phyloP scores from a whole-genome alignment of 1,284 basidiomycete species.

The Tilletia caries region DNA sequence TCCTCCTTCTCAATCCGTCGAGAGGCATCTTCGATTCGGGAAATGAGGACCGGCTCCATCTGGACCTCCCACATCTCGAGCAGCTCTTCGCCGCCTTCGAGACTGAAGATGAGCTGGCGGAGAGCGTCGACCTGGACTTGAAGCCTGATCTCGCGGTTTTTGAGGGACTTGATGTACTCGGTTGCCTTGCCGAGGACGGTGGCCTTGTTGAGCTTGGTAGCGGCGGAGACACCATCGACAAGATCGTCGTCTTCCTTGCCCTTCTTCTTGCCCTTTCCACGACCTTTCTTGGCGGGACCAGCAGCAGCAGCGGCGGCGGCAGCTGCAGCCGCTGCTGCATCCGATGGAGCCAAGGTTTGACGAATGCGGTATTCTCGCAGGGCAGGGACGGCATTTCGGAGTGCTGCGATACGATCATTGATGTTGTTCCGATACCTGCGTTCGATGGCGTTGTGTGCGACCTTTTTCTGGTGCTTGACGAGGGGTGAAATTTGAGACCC shows the following conservation, averaged over 20 bases:
- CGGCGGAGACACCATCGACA: conserved; percentile 51
- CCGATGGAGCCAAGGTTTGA: background rate
- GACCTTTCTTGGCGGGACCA: conserved; percentile 27
- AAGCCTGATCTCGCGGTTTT: conserved; percentile 43
- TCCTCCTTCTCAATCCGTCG: conserved; percentile 30
- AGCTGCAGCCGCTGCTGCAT: background rate
- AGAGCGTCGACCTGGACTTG: conserved; percentile 42
- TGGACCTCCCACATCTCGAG: conserved; percentile 45
- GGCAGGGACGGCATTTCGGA: conserved; percentile 73
- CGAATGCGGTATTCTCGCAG: conserved; percentile 57
- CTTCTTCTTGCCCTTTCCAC: conserved; percentile 37
- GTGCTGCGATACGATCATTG: conserved; percentile 50
- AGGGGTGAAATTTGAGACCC: background rate
- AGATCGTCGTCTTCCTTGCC: conserved; percentile 40
- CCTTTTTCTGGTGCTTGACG: conserved; percentile 32
- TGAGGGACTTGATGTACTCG: conserved; percentile 51
- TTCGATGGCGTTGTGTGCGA: conserved; percentile 51
- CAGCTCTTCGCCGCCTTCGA: conserved; percentile 50
- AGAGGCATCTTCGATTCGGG: conserved; percentile 26
- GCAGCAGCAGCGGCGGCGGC: background rate
- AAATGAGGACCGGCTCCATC: conserved; percentile 40
- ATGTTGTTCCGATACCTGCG: conserved; percentile 52
- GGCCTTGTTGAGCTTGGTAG: conserved; percentile 53
- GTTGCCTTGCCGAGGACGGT: conserved; percentile 51
- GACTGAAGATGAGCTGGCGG: conserved; percentile 40